A percentile compares a stretch with the other conserved stretches of the same genome.
Evolutionary conservation across 108 stramenopile genomes (phyloP).

Genomic region (Cyclotella choctawhatcheeana): DNA sequence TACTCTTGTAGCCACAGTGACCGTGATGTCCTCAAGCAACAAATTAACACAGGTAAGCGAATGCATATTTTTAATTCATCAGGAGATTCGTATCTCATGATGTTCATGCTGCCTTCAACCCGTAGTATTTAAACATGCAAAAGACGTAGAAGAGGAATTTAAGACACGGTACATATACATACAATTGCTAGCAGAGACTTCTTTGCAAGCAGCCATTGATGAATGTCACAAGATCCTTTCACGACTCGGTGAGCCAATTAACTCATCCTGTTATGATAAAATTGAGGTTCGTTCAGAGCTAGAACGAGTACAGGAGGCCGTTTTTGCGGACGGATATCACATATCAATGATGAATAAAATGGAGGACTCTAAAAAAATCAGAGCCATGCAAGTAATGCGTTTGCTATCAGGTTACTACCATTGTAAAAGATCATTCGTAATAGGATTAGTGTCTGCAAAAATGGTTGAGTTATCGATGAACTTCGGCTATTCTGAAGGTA

Average conservation of each 20-base stretch:
- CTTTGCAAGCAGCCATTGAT: constrained; percentile 14
- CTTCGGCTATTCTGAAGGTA: constrained; percentile 26
- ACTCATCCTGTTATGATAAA: constrained; percentile 17
- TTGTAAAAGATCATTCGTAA: neutral
- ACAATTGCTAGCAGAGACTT: constrained; percentile 2
- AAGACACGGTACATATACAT: constrained; percentile 26
- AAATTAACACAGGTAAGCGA: no score
- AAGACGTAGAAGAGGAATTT: constrained; percentile 25
- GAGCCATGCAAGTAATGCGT: constrained; percentile 31
- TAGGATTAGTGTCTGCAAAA: constrained; percentile 26
- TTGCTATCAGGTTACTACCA: constrained; percentile 9
- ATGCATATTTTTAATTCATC: no score
- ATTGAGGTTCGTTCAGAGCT: constrained; percentile 15
- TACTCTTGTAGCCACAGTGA: constrained; percentile 14
- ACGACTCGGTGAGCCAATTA: constrained; percentile 32
- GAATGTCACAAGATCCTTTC: constrained; percentile 12
- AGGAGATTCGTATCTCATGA: no score
- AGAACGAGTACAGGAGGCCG: neutral
- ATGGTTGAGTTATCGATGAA: constrained; percentile 39
- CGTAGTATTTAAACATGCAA: constrained; percentile 25
- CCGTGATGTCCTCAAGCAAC: neutral
- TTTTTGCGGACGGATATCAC: constrained; percentile 7
- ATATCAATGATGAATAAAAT: constrained; percentile 11
- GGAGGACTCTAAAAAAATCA: constrained; percentile 17
- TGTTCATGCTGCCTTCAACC: no score